Conservation (phyloP, 2,329 filamentous ascomycete genomes). For the Orbilia ellipsospora region DNA sequence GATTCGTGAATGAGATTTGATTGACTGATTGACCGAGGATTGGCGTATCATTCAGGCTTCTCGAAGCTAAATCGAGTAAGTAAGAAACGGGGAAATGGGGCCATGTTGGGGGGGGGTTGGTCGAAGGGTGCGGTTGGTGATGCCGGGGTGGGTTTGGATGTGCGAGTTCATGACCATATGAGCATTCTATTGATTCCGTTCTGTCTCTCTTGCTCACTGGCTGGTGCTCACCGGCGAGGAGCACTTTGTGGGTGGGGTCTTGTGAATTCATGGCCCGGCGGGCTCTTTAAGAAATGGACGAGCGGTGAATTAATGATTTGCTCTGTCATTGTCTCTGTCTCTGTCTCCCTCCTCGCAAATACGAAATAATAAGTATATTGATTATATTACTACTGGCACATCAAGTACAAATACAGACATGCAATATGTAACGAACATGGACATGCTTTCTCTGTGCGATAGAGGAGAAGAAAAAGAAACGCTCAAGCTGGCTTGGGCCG, state of each 20-base stretch:
- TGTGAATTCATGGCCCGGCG: slow-evolving; percentile 29
- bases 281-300: slow-evolving; percentile 42
- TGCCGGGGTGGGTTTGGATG: neutral
- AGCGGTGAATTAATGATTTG: slow-evolving; percentile 45
- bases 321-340: too few species aligned
- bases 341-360: neutral
- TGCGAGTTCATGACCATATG: too few species aligned
- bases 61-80: slow-evolving; percentile 52
- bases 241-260: slow-evolving; percentile 33
- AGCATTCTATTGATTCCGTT: too few species aligned
- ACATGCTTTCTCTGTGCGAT: neutral
- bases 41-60: slow-evolving; percentile 53
- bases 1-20: slow-evolving; percentile 52
- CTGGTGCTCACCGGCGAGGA: slow-evolving; percentile 35
- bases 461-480: slow-evolving; percentile 18
- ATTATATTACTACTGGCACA: neutral
- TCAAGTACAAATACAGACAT: neutral
- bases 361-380: too few species aligned
- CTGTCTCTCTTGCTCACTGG: slow-evolving; percentile 8
- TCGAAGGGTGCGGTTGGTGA: slow-evolving; percentile 15
- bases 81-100: slow-evolving; percentile 44
- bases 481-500: slow-evolving; percentile 1
- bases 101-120: slow-evolving; percentile 20
- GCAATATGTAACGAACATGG: neutral
- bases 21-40: slow-evolving; percentile 53